Percentiles rank a stretch among this genome's conserved stretches.
These are phyloP conservation scores for Phlebiopsis flavidoalba DNA, from an alignment of 768 basidiomycete genomes.

Conservation along the genomic window DNA sequence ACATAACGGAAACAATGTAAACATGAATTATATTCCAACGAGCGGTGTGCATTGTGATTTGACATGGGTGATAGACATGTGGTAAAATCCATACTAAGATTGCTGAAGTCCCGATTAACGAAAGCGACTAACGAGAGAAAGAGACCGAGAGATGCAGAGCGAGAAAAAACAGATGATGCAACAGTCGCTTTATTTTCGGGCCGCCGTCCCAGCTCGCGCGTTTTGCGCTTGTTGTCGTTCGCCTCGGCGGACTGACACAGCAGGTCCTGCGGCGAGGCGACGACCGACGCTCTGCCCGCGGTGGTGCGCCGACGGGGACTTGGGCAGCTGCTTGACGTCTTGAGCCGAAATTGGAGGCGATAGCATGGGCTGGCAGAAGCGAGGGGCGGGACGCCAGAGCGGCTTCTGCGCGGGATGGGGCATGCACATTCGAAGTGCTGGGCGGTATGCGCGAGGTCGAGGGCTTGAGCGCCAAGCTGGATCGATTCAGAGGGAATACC, in stretches of 20 bases:
- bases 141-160: background rate
- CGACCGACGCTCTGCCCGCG: constrained; percentile 42
- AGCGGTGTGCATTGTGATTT: background rate
- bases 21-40: background rate
- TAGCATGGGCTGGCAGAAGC: constrained; percentile 20
- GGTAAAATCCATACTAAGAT: background rate
- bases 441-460: constrained; percentile 41
- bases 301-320: constrained; percentile 32
- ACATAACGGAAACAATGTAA: background rate
- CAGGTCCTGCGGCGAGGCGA: constrained; percentile 48
- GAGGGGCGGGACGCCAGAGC: constrained; percentile 29
- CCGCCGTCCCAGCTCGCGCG: constrained; percentile 54
- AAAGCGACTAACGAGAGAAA: background rate
- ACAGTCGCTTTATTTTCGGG: constrained; percentile 1
- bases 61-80: background rate
- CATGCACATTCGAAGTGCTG: constrained; percentile 24
- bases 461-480: constrained; percentile 30
- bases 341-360: constrained; percentile 7
- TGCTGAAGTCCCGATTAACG: background rate
- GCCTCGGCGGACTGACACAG: constrained; percentile 41
- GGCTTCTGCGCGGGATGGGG: constrained; percentile 21
- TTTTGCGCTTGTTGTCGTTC: constrained; percentile 51
- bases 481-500: constrained; percentile 7
- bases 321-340: background rate
- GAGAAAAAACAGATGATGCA: background rate